Evolutionary conservation across 2,329 filamentous ascomycete species (phyloP).

Genomic region (Ophiobolus disseminans): DNA sequence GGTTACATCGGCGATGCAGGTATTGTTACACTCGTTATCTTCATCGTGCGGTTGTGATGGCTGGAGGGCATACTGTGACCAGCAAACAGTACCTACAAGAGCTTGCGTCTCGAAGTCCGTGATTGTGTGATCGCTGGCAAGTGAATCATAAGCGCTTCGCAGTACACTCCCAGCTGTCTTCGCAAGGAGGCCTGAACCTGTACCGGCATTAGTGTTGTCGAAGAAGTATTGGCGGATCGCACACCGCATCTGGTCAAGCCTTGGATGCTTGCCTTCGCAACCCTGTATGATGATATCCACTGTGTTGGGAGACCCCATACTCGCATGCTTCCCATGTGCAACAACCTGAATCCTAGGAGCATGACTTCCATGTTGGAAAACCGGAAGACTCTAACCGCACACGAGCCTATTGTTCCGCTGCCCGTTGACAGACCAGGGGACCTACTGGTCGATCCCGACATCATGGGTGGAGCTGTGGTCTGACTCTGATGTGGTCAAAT

Average conservation of each 20-base stretch:
- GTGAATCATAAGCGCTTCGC: too few species aligned
- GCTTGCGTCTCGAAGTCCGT: too few species aligned
- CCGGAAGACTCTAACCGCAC: constrained; percentile 11
- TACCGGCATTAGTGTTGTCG: too few species aligned
- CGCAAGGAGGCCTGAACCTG: too few species aligned
- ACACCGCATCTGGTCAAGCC: constrained; percentile 14
- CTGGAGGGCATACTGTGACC: too few species aligned
- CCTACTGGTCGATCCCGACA: constrained; percentile 11
- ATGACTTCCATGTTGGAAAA: constrained; percentile 8
- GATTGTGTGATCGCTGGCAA: too few species aligned
- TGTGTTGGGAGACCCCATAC: constrained; percentile 10
- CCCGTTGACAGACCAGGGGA: constrained; percentile 13
- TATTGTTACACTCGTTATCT: too few species aligned
- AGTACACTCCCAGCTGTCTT: too few species aligned
- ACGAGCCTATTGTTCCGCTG: constrained; percentile 16
- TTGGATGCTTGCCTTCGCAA: constrained; percentile 9
- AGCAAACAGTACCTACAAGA: too few species aligned
- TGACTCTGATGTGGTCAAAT: constrained; percentile 12
- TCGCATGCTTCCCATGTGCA: constrained; percentile 7
- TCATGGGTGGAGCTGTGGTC: constrained; percentile 15
- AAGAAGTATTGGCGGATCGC: constrained; percentile 5
- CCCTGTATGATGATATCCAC: too few species aligned
- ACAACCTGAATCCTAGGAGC: constrained; percentile 4
- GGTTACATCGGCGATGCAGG: too few species aligned
- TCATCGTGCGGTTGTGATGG: too few species aligned